Conservation (phyloP, 2,329 filamentous ascomycete species). For the Volutella citrinella region DNA sequence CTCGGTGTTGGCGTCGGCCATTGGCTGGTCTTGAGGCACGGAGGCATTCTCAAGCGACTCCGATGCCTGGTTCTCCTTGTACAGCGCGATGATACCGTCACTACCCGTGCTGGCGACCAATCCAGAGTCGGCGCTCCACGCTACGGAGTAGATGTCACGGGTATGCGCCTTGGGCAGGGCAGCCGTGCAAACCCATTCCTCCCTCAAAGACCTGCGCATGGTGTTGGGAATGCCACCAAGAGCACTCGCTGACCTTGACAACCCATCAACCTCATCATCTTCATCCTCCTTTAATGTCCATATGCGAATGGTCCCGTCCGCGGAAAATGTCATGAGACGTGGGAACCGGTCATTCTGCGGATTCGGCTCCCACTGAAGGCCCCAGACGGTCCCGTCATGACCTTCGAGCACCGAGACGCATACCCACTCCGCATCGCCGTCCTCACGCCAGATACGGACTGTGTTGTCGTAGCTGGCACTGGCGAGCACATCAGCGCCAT, state of each 20-base stretch:
- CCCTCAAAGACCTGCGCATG: slow-evolving; percentile 73
- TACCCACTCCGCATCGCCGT: slow-evolving; percentile 86
- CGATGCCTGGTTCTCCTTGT: slow-evolving; percentile 54
- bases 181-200: slow-evolving; percentile 79
- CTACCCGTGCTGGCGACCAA: slow-evolving; percentile 85
- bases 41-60: slow-evolving; percentile 15
- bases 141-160: slow-evolving; percentile 77
- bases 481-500: slow-evolving; percentile 70
- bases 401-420: slow-evolving; percentile 80
- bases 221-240: slow-evolving; percentile 79
- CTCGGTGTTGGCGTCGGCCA: slow-evolving; percentile 17
- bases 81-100: slow-evolving; percentile 78
- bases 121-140: slow-evolving; percentile 78
- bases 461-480: slow-evolving; percentile 95
- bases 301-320: slow-evolving; percentile 75
- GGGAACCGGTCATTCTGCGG: slow-evolving; percentile 44
- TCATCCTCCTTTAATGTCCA: slow-evolving; percentile 67
- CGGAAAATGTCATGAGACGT: slow-evolving; percentile 77
- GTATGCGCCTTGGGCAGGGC: slow-evolving; percentile 74
- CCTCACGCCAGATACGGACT: slow-evolving; percentile 84
- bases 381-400: slow-evolving; percentile 88
- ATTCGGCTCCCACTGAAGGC: slow-evolving; percentile 65
- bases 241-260: slow-evolving; percentile 33
- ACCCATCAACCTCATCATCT: slow-evolving; percentile 35
- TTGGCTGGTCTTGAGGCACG: slow-evolving; percentile 28